Base-by-base conservation (phyloP, 2,329 filamentous ascomycete genomes). In the Xylaria sp. region DNA sequence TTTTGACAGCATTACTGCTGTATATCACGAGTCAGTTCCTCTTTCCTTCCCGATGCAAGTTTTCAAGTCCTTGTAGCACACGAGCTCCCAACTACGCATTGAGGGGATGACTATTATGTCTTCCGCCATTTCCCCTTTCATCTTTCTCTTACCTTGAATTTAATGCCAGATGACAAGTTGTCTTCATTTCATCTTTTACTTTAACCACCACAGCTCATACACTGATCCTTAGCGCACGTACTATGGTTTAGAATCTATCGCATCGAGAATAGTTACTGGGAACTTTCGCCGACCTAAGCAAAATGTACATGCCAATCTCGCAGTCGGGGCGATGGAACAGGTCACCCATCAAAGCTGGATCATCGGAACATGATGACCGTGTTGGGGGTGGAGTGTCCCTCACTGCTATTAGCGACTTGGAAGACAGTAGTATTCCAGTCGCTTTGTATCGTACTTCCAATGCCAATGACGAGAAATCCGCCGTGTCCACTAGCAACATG, bases 361-460 rank as follows among this genome's bases (percentile, higher is more conserved):
- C 60, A 15, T 71, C 70, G 3, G 70, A 71, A 15, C 28, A 48
- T 2, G 63, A 69, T 20, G 51, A 62, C 23, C 62, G 54, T 25
- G 59, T 34, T n/a, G 67, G 70, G 9, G 70, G 70, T 4, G 70
- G 70, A 2, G 70, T 60, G 3, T 65, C 63, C 2, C 67, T 71
- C 12, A 61, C 59, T 55, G 56, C 59, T n/a, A 25, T 10, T 5
- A 69, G 60, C 10, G 52, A 63, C 28, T 3, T 13, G 32, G 63
- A 58, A 8, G 51, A 64, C 46, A 48, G 46, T 10, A 50, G 18
- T 20, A 13, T 9, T 12, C 48, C 7, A 9, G 46, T 18, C 37
- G 18, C 20, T 20, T 9, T 44, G 15, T 12, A 1, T 23, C 18
- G 23, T 28, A 7, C 5, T 25, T 25, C 15, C 25, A 18, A 50